phyloP scores from a whole-genome alignment of 352 stramenopile genomes.

The Phytopythium cucurbitacearum region DNA sequence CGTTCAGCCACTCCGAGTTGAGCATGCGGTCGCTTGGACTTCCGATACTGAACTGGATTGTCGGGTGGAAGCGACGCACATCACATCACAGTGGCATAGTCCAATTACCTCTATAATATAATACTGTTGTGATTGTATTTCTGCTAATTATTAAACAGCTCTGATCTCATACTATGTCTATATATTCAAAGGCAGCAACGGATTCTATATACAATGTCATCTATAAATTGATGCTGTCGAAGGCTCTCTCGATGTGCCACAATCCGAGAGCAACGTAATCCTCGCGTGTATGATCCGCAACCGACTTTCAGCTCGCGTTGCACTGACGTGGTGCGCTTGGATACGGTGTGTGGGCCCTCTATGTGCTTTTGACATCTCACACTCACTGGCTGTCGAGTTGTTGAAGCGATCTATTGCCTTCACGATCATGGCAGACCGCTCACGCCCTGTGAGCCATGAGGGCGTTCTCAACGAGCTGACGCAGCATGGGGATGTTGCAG shows the following conservation, averaged over 20 bases:
- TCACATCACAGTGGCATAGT: not conserved
- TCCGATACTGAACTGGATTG: not conserved
- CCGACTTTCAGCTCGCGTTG: slow-evolving; percentile 1
- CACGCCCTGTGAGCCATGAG: not conserved
- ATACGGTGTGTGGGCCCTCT: not conserved
- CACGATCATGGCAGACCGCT: too few species aligned
- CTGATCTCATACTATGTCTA: too few species aligned
- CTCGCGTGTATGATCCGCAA: not conserved
- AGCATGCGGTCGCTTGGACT: not conserved
- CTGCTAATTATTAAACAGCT: too few species aligned
- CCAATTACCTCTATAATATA: not conserved
- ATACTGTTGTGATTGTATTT: not conserved
- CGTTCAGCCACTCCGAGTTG: not conserved
- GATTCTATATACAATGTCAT: too few species aligned
- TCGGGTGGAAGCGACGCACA: too few species aligned
- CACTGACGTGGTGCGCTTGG: too few species aligned
- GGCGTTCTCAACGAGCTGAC: slow-evolving; percentile 16
- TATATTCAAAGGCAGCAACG: too few species aligned
- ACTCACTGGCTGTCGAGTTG: not conserved
- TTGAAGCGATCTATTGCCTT: not conserved
- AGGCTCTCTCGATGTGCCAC: too few species aligned
- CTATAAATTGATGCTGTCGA: too few species aligned
- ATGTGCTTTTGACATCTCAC: not conserved
- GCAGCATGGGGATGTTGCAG: slow-evolving; percentile 12
- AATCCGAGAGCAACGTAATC: not conserved